These are phyloP conservation scores for Eragrostis curvula DNA, from an alignment of 176 grass and related monocot species.

Conservation along the genomic window DNA sequence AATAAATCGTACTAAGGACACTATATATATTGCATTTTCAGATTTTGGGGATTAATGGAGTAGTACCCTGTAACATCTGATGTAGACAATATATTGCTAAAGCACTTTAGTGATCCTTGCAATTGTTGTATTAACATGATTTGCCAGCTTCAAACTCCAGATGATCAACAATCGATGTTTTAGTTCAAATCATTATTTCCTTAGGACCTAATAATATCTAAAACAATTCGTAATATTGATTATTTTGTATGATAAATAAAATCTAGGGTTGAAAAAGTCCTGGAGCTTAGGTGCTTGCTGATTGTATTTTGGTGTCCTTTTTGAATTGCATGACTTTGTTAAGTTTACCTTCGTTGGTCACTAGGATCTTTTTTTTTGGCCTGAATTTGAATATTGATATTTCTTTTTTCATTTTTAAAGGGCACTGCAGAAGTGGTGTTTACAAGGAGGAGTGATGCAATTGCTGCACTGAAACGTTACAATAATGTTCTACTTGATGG, in stretches of 20 bases:
- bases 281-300: background rate
- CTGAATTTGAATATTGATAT: constrained; percentile 17
- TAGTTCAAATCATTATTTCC: background rate
- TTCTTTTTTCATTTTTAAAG: constrained; percentile 44
- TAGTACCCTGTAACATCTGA: background rate
- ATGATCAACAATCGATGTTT: background rate
- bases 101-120: background rate
- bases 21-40: constrained; percentile 7
- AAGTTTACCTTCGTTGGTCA: constrained; percentile 1
- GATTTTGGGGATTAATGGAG: background rate
- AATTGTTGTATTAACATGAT: background rate
- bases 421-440: constrained; percentile 90
- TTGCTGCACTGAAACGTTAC: constrained; percentile 82
- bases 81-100: background rate
- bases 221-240: background rate
- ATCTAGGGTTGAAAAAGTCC: background rate
- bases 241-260: background rate
- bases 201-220: background rate
- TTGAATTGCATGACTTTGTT: background rate
- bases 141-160: background rate
- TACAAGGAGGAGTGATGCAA: constrained; percentile 80
- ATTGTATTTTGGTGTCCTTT: background rate
- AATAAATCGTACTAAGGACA: constrained; percentile 15
- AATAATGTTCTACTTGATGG: constrained; percentile 85
- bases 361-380: background rate